Conservation (phyloP, 495 filamentous ascomycete genomes). For the Xylaria palmicola region DNA sequence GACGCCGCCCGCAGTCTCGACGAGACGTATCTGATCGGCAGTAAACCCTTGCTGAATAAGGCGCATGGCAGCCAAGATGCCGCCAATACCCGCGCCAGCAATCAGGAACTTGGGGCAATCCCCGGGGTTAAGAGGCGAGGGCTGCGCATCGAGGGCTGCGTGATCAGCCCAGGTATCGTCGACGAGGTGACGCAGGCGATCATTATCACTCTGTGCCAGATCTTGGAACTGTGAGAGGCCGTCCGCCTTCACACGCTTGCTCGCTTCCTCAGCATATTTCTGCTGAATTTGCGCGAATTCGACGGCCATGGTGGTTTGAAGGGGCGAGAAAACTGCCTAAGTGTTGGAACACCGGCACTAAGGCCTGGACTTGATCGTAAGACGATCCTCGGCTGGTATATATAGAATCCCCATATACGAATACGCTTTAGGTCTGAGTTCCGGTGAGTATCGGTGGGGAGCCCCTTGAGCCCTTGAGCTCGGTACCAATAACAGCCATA, state of each 20-base stretch:
- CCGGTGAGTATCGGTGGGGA: neutral
- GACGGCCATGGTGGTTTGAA: slow-evolving; percentile 19
- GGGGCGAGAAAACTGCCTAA: neutral
- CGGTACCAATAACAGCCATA: too few species aligned
- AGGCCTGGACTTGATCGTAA: neutral
- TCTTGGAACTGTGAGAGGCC: slow-evolving; percentile 43
- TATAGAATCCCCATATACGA: neutral
- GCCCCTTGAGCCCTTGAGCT: neutral
- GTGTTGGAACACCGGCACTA: neutral
- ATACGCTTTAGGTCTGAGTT: neutral
- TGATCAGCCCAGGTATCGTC: slow-evolving; percentile 50
- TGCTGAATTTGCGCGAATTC: slow-evolving; percentile 33
- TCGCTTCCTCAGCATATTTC: slow-evolving; percentile 46
- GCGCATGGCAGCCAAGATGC: slow-evolving; percentile 47
- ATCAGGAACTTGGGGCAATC: slow-evolving; percentile 45
- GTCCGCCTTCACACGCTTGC: slow-evolving; percentile 47
- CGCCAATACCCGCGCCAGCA: slow-evolving; percentile 54
- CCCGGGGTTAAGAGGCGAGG: slow-evolving; percentile 25
- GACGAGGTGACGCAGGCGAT: slow-evolving; percentile 33
- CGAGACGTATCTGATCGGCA: slow-evolving; percentile 46
- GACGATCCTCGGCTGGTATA: neutral
- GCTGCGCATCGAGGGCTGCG: slow-evolving; percentile 35
- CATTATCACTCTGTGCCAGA: slow-evolving; percentile 28
- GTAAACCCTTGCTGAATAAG: slow-evolving; percentile 49
- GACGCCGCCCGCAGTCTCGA: slow-evolving; percentile 50